Base-by-base conservation (phyloP, 352 stramenopile species). In the Plasmopara viticola region DNA sequence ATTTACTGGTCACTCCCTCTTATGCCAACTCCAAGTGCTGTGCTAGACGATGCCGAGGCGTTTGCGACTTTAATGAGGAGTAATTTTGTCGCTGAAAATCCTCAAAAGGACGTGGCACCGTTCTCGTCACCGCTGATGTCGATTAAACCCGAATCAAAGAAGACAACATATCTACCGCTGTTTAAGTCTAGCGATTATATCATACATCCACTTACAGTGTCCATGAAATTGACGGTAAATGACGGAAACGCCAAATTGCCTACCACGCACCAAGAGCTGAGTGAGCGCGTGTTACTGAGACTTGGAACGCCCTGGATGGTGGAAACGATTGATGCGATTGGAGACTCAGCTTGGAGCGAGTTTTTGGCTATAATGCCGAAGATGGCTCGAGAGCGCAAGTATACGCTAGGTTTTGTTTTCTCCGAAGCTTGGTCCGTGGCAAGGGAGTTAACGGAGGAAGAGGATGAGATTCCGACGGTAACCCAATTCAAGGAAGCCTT, bases 401-500 rank as follows among this genome's bases (percentile, higher is more conserved):
- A 94, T 64, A 89, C 78, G 37, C 57, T 94, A 20, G 78, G 75
- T 0, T 94, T 94, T 58, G 83, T 94, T 29, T 94, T 91, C 44
- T 87, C 78, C 0, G 81, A 94, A 52, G 81, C 84, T 0, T 94
- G 84, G 84, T 74, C 77, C 0, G 78, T 94, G 6, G 84, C 84
- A 18, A 67, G 77, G 41, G 83, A 94, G 1, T 51, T 81, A 1
- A 74, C 67, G 1, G 84, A 94, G 50, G 79, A 90, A 60, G 79
- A 93, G 48, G 82, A 93, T 25, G 65, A 72, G 20, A 81, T 83
- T 13, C 84, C 84, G 13, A 85, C 78, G 0, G 58, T 92, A 17
- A 51, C 70, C 5, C 75, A 92, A 35, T 90, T 92, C 35, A 87
- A 87, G 49, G 51, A 72, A 12, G 78, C 84, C 12, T 61, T 94